These are phyloP conservation scores for Coprinopsis strossmayeri DNA, from an alignment of 768 basidiomycete genomes.

Conservation along the genomic window DNA sequence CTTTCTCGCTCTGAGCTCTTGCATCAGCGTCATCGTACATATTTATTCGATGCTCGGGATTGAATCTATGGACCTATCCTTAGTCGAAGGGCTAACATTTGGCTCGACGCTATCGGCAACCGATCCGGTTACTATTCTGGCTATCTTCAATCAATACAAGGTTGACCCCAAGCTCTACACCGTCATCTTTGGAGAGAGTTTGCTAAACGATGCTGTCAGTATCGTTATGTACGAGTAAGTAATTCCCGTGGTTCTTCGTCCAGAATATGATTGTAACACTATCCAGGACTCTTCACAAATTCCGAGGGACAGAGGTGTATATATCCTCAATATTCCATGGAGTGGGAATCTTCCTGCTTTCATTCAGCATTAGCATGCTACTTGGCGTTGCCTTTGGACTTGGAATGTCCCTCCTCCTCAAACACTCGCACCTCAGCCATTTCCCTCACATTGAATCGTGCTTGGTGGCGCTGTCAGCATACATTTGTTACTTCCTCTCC, in stretches of 20 bases:
- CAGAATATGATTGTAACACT: background rate
- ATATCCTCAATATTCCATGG: constrained; percentile 89
- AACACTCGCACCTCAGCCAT: constrained; percentile 81
- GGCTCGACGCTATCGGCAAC: constrained; percentile 96
- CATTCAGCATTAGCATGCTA: constrained; percentile 92
- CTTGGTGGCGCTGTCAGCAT: constrained; percentile 88
- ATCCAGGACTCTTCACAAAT: constrained; percentile 80
- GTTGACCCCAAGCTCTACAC: constrained; percentile 97
- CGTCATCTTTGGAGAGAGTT: constrained; percentile 94
- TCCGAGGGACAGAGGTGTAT: constrained; percentile 85
- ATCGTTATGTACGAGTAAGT: constrained; percentile 99
- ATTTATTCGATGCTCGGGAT: constrained; percentile 91
- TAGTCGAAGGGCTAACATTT: constrained; percentile 93
- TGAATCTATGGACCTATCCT: constrained; percentile 77
- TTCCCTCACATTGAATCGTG: constrained; percentile 98
- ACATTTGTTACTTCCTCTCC: constrained; percentile 99
- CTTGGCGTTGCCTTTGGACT: constrained; percentile 91
- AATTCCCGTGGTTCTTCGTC: background rate
- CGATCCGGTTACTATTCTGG: constrained; percentile 95
- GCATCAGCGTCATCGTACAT: constrained; percentile 80
- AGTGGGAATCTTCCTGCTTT: constrained; percentile 94
- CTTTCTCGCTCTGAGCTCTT: background rate
- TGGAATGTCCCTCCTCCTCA: constrained; percentile 84
- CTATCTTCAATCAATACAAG: constrained; percentile 98
- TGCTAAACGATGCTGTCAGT: constrained; percentile 97